Base-by-base conservation (phyloP, 73 alveolate genomes). In the Paramecium biaurelia region DNA sequence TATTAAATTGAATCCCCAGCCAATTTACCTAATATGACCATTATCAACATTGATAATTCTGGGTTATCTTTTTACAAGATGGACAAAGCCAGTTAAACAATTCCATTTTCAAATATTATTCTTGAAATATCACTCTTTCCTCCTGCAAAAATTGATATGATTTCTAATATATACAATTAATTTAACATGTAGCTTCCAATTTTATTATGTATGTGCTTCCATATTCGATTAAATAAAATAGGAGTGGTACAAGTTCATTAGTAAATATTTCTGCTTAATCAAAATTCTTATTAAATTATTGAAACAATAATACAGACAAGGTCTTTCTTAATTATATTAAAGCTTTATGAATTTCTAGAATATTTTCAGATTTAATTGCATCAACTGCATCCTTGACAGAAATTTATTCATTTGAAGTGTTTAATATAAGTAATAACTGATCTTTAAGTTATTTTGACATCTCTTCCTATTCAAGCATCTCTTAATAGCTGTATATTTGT, bases 371-470 rank as follows among this genome's bases (percentile, higher is more conserved):
- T 63, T 32, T 63, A 12, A 63, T 30, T 5, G 49, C 28, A 9
- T 26, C 84, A 63, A 63, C 20, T 63, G 84, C 84, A 63, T 63
- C 84, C 47, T 63, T 63, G 47, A 63, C 84, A 7, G 84, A 63
- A 26, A 63, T 63, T 26, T 63, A 32, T 63, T 63, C 18, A 26
- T 63, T 41, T 11, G 84, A 32, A 26, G 45, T 14, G 49, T 63
- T 63, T 30, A 63, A 23, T 14, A 63, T 63, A 11, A 30, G 7
- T 24, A 30, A 12, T n/a, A 63, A 32, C 28, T 63, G 49, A 32
- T 63, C 47, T 32, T 63, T 63, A 1, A 32, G 45, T 63, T 63
- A 14, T 63, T 63, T 26, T 63, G 84, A 32, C 8, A 63, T 63
- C 10, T 63, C 20, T 30, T 63, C 84, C 20, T 23, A 14, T 63